Conservation (phyloP, 495 filamentous ascomycete genomes). For the Neurospora sp. region DNA sequence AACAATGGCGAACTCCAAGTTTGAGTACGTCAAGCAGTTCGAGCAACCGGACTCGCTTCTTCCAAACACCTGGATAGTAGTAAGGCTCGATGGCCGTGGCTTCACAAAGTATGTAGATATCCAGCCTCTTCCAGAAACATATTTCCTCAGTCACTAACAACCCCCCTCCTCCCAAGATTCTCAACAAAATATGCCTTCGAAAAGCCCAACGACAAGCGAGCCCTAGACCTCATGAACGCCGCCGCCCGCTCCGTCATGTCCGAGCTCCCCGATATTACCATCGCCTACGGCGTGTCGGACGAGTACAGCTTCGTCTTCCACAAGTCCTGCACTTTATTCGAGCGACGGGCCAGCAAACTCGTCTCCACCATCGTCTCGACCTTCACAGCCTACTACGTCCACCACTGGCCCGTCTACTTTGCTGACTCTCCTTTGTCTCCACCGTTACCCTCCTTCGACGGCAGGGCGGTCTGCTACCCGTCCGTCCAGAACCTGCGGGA, state of each 20-base stretch:
- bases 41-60: conserved; percentile 73
- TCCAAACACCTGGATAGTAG: conserved; percentile 86
- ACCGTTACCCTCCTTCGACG: conserved; percentile 83
- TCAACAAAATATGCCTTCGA: conserved; percentile 71
- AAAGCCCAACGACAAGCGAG: conserved; percentile 86
- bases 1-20: conserved; percentile 47
- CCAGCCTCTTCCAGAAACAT: background rate
- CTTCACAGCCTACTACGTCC: conserved; percentile 85
- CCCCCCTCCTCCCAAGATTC: conserved; percentile 39
- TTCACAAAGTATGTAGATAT: conserved; percentile 65
- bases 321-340: conserved; percentile 69
- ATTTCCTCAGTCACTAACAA: background rate
- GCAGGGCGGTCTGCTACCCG: conserved; percentile 81
- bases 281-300: conserved; percentile 89
- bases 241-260: conserved; percentile 74
- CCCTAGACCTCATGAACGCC: conserved; percentile 89
- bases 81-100: conserved; percentile 83
- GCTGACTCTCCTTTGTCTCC: conserved; percentile 53
- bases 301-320: conserved; percentile 93
- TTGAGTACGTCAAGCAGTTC: conserved; percentile 85
- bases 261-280: conserved; percentile 72
- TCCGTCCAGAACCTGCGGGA: conserved; percentile 68
- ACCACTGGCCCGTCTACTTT: conserved; percentile 72
- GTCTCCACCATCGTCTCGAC: conserved; percentile 82
- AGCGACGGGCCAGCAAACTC: conserved; percentile 79